Base-by-base conservation (phyloP, 805 yeast species). In the Candida namnaoensis region DNA sequence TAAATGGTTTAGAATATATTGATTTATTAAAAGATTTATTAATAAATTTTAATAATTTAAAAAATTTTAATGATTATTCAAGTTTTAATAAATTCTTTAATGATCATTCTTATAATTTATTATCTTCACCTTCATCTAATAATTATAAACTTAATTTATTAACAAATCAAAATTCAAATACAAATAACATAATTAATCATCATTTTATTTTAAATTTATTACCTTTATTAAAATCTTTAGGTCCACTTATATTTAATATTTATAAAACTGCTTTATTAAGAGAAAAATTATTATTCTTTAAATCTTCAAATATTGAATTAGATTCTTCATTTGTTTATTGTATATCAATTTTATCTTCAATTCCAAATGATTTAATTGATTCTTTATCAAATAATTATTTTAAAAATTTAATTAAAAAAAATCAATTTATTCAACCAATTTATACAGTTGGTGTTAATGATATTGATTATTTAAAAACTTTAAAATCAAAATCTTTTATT, bases 401-500 rank as follows among this genome's bases (percentile, higher is more conserved):
- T 27, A 27, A 25, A 23, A 14, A 13, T 7, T 13, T 13, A 11
- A 23, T n/a, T 27, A 9, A 7, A 9, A 9, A 7, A 9, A 7
- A 9, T 27, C 52, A 61, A 36, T 67, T 52, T 43, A 62, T 69
- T 15, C 69, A 58, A 41, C 82, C 84, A 1, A 47, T 82, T n/a
- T 84, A 76, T 58, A 77, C 76, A 41, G 69, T 83, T 27, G 77
- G 83, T 19, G 69, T 84, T 30, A 69, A 71, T 40, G 91, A 84
- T 54, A 61, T 72, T 33, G 60, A 61, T 39, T 69, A 61, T 53
- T 11, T 27, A 9, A 53, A 50, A 28, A 37, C 41, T 9, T 13
- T 55, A 4, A 44, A 38, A 32, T 43, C 39, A 23, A 19, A 19
- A 19, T 49, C 49, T 25, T 80, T 62, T 49, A 63, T 81, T 34